Evolutionary conservation across 371 early-diverging fungal species (phyloP).

Genomic region (Nosema granulosis): DNA sequence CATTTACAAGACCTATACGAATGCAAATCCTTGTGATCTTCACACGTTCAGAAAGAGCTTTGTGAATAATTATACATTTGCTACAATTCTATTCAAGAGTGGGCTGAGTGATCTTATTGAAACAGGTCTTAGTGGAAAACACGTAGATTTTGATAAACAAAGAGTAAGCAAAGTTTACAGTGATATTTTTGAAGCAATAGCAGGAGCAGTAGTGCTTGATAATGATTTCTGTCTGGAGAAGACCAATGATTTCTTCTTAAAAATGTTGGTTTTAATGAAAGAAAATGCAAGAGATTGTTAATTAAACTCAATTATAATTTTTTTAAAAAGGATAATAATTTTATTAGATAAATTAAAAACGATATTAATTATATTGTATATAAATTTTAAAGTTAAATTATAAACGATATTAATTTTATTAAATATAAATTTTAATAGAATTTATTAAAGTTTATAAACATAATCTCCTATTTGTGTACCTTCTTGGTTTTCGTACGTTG

Average conservation of each 20-base stretch:
- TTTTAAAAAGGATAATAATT: too few species aligned
- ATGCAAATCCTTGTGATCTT: slow-evolving; percentile 23
- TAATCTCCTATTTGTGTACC: slow-evolving; percentile 33
- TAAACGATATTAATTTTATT: neutral
- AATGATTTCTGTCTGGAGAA: slow-evolving; percentile 31
- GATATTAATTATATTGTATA: too few species aligned
- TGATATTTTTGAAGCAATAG: slow-evolving; percentile 60
- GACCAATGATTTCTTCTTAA: slow-evolving; percentile 1
- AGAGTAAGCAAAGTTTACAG: slow-evolving; percentile 42
- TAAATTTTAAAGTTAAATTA: neutral
- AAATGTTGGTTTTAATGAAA: neutral
- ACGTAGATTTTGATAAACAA: neutral
- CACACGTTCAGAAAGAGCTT: slow-evolving; percentile 43
- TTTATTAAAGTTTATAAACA: slow-evolving; percentile 21
- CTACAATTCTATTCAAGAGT: slow-evolving; percentile 26
- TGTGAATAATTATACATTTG: slow-evolving; percentile 54
- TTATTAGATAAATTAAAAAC: too few species aligned
- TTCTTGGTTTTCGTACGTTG: slow-evolving; percentile 15
- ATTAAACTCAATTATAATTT: too few species aligned
- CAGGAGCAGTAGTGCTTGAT: slow-evolving; percentile 60
- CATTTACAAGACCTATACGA: slow-evolving; percentile 27
- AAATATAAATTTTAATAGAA: neutral
- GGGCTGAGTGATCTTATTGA: slow-evolving; percentile 20
- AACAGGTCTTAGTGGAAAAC: slow-evolving; percentile 9
- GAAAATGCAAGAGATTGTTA: neutral